Evolutionary conservation across 139 green algal species (phyloP), one percentile per base, ranked within the genome.

Genomic region (Tetratostichococcus sp.): DNA sequence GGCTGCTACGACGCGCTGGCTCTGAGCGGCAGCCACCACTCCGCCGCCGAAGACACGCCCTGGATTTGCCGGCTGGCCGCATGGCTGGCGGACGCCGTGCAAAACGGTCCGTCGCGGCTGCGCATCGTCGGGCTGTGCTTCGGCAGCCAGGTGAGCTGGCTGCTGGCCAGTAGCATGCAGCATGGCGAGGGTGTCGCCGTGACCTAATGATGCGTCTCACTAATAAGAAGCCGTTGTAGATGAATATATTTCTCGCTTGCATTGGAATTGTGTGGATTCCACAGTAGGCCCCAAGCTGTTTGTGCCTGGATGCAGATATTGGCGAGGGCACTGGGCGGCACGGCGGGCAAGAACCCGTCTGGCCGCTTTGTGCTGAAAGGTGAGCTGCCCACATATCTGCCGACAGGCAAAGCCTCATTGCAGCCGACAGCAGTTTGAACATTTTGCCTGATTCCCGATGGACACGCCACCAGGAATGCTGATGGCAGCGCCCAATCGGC

Each of bases 331-430:
- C 78, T 90, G 14, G 86, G 86, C 4, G 83, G 83, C 3, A 30
- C 32, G 0, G 81, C 87, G 22, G 86, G 79, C 43, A 71, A 33
- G n/a, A 90, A 90, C 50, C 83, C 86, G 8, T 81, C 73, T 22
- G 83, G 81, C 4, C 69, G 79, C 21, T 90, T 84, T 73, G 77
- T 84, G 28, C 79, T 84, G 59, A 58, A 62, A 67, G 30, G 77
- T 86, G 39, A 73, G 75, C 43, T 1, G 4, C 39, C 39, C 39
- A 50, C n/a, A n/a, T n/a, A n/a, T n/a, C n/a, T n/a, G n/a, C n/a
- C n/a, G n/a, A n/a, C n/a, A n/a, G n/a, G n/a, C n/a, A n/a, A n/a
- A n/a, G n/a, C n/a, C n/a, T n/a, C n/a, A n/a, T n/a, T n/a, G n/a
- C n/a, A n/a, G n/a, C n/a, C n/a, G n/a, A n/a, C n/a, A n/a, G n/a